Conservation (phyloP, 2,329 filamentous ascomycete species). For the Didymella glomerata region DNA sequence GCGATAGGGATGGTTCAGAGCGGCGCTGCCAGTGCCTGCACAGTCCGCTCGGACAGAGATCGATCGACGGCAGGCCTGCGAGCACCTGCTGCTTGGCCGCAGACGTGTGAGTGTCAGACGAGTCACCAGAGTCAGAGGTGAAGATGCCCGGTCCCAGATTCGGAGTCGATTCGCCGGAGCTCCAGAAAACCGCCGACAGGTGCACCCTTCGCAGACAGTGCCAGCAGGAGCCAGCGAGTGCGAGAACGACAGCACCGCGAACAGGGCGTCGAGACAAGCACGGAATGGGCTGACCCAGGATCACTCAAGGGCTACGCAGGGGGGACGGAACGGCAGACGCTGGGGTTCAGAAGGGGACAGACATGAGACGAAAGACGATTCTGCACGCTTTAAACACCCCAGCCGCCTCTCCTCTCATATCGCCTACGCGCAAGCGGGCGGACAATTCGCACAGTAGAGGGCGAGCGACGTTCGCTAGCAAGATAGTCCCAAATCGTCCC, state of each 20-base stretch:
- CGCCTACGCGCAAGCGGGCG: slow-evolving; percentile 27
- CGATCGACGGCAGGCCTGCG: slow-evolving; percentile 39
- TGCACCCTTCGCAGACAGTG: slow-evolving; percentile 3
- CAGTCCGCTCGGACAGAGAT: slow-evolving; percentile 35
- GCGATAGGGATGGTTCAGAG: slow-evolving; percentile 30
- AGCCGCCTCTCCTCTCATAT: slow-evolving; percentile 36
- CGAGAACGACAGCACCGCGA: slow-evolving; percentile 18
- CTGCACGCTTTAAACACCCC: slow-evolving; percentile 39
- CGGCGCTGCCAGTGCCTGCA: slow-evolving; percentile 18
- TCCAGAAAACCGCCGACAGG: slow-evolving; percentile 20
- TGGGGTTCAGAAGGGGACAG: slow-evolving; percentile 33
- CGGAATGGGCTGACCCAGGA: slow-evolving; percentile 36
- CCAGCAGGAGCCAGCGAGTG: slow-evolving; percentile 5
- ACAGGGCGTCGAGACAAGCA: slow-evolving; percentile 33
- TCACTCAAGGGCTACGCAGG: slow-evolving; percentile 38
- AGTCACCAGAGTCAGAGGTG: slow-evolving; percentile 19
- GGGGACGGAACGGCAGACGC: slow-evolving; percentile 31
- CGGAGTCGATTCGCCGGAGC: slow-evolving; percentile 13
- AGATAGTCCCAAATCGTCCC: slow-evolving; percentile 30
- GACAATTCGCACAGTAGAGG: slow-evolving; percentile 18
- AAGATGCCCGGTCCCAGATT: slow-evolving; percentile 18
- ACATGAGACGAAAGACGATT: slow-evolving; percentile 43
- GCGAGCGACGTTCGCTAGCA: slow-evolving; percentile 20
- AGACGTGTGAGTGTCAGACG: slow-evolving; percentile 20
- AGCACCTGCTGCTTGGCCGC: slow-evolving; percentile 31